Base-by-base conservation (phyloP, 1,284 basidiomycete species). In the Apiotrichum gamsii region DNA sequence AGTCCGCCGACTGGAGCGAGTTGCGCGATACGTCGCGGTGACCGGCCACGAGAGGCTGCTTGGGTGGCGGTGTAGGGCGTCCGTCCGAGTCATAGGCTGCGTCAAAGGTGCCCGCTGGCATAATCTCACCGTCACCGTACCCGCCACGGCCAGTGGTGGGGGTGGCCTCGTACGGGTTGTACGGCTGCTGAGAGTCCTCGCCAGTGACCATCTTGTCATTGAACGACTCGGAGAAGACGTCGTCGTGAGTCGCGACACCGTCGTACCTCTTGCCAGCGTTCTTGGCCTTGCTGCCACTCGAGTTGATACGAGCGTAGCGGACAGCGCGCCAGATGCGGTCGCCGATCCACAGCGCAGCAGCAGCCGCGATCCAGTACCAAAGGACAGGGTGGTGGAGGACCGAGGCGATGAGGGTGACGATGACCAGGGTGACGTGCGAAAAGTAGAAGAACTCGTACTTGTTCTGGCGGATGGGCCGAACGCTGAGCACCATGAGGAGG, bases 361-460 rank as follows among this genome's bases (percentile, higher is more conserved):
- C 80, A 10, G 74, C 75, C 68, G 80, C 83, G 69, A 79, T 80
- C 70, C 79, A 80, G 45, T 73, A 73, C 61, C 74, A 77, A n/a
- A 77, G 72, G 3, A 80, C 76, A 3, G 83, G 82, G 59, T 86
- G 84, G 62, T 88, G 86, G 0, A 87, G 67, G 5, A 79, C 82
- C 2, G 80, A 76, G 45, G 79, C 74, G 38, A 81, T 70, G 39
- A 87, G 74, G 20, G 80, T 82, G n/a, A 78, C 60, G 16, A 84
- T 77, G 16, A 82, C 79, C 19, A 85, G 75, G 34, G 84, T 61
- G 42, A 90, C 64, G 62, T 91, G 88, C 3, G 80, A 65, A 51
- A 79, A 70, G 65, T 86, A 90, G 74, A 91, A 91, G 19, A 75
- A 62, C 68, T 90, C 87, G 69, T 89, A 91, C 58, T 80, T 78